Evolutionary conservation across 441 rosid genomes (phyloP), one percentile per base, ranked within the genome.

Genomic region (Biscutella laevigata): DNA sequence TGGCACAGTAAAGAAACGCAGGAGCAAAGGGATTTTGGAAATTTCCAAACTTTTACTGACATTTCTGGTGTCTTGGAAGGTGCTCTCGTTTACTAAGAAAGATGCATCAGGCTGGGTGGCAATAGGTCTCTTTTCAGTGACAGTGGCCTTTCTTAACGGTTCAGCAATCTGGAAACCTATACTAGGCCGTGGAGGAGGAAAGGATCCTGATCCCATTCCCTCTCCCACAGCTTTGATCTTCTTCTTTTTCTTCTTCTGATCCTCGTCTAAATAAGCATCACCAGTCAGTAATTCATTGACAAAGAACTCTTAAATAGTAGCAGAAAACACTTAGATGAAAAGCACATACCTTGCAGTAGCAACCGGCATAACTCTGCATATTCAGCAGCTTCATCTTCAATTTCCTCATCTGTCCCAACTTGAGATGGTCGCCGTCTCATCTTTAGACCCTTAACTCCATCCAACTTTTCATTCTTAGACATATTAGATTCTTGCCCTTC

Each of bases 371-470:
- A 71, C 67, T 94, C 96, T n/a, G 94, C 91, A 17, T 86, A 96
- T 77, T 94, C 99, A 37, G 95, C 84, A 27, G 87, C 96, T 80
- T 94, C 97, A 73, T 94, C 99, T 74, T 89, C 96, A 66, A 69
- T 75, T 73, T 86, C 95, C 71, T 94, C 99, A 57, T 89, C 84
- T 28, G 90, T 86, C 78, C 83, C 96, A 61, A 83, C 79, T 68
- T 69, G 86, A 30, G 71, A 83, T 42, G 94, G 86, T 24, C 62
- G 81, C 60, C 99, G 77, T 72, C 97, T 78, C 97, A 89, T 89
- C 79, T 89, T 88, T 29, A 86, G 74, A 53, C 95, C 97, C 74
- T 88, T 92, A 20, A 81, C 95, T 26, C 88, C 87, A 56, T 94
- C 97, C 50, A 69, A 64, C 70, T 77, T 89, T 38, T 82, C 90